These are phyloP conservation scores for Theileria orientalis DNA, from an alignment of 169 alveolate species.

Conservation along the genomic window DNA sequence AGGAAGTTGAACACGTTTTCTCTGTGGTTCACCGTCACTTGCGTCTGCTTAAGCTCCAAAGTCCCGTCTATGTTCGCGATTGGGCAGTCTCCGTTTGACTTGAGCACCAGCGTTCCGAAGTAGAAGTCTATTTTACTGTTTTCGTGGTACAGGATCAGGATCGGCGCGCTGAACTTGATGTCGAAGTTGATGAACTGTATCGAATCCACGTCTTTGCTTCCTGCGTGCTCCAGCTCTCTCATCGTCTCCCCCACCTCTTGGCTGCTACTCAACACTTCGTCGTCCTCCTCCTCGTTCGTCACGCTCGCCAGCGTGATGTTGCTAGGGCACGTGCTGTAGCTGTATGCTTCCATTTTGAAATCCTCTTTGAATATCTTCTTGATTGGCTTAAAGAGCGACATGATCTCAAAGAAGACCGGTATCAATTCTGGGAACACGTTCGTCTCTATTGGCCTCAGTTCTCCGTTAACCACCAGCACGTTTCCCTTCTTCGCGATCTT, in stretches of 20 bases:
- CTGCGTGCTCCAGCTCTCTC: slow-evolving; percentile 5
- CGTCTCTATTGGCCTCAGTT: slow-evolving; percentile 57
- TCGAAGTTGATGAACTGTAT: slow-evolving; percentile 34
- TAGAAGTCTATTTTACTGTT: slow-evolving; percentile 65
- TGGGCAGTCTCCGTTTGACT: slow-evolving; percentile 76
- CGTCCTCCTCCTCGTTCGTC: neutral
- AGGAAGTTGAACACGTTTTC: slow-evolving; percentile 36
- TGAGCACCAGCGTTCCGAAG: slow-evolving; percentile 76
- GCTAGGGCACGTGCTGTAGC: too few species aligned
- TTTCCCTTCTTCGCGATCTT: slow-evolving; percentile 55
- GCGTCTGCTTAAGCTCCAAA: slow-evolving; percentile 81
- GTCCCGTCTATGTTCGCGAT: slow-evolving; percentile 69
- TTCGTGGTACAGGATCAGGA: slow-evolving; percentile 34
- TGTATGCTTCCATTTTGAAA: neutral
- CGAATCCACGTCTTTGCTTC: neutral
- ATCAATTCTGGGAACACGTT: slow-evolving; percentile 51
- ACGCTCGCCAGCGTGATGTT: neutral
- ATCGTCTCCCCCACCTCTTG: neutral
- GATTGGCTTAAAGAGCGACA: neutral
- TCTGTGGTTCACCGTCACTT: slow-evolving; percentile 58
- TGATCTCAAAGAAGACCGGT: slow-evolving; percentile 35
- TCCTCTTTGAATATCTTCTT: neutral
- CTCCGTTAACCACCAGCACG: slow-evolving; percentile 44
- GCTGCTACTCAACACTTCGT: neutral
- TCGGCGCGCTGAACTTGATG: slow-evolving; percentile 63